Evolutionary conservation across 2,329 filamentous ascomycete genomes (phyloP).

Genomic region (Thielaviopsis musarum): DNA sequence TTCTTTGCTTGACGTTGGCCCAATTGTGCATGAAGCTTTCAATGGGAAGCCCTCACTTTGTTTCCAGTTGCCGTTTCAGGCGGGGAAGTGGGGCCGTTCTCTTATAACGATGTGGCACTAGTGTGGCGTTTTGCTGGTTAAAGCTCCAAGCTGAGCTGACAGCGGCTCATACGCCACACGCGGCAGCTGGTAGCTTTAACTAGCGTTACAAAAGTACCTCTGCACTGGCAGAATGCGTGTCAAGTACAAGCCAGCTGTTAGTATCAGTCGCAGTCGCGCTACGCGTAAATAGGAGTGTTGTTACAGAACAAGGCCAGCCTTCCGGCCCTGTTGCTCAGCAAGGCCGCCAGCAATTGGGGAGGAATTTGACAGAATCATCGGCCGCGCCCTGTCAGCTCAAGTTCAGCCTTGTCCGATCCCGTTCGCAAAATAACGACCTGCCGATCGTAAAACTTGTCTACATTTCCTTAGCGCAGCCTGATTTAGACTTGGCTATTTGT

Average conservation of each 20-base stretch:
- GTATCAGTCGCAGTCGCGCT: conserved; percentile 2
- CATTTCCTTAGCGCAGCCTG: neutral
- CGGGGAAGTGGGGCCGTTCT: conserved; percentile 10
- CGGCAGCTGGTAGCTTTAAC: neutral
- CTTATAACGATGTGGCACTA: conserved; percentile 10
- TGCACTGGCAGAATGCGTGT: neutral
- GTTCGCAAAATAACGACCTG: neutral
- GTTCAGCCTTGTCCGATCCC: conserved; percentile 3
- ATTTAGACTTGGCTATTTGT: neutral
- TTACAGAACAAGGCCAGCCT: neutral
- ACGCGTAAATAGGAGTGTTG: conserved; percentile 6
- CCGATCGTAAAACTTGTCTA: neutral
- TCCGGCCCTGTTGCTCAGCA: neutral
- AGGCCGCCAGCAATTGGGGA: neutral
- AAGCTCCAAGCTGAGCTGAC: neutral
- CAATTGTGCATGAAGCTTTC: conserved; percentile 9
- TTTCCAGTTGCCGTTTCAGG: conserved; percentile 8
- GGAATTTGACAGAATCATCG: neutral
- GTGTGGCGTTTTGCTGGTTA: conserved; percentile 1
- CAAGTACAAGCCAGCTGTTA: conserved; percentile 1
- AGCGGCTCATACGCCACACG: neutral
- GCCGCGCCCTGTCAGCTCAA: conserved; percentile 9
- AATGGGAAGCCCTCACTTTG: conserved; percentile 3
- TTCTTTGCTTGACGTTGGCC: conserved; percentile 8
- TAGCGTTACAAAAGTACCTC: conserved; percentile 3